Base-by-base conservation (phyloP, 2,329 filamentous ascomycete species). In the Pseudophaeomoniella oleicola region DNA sequence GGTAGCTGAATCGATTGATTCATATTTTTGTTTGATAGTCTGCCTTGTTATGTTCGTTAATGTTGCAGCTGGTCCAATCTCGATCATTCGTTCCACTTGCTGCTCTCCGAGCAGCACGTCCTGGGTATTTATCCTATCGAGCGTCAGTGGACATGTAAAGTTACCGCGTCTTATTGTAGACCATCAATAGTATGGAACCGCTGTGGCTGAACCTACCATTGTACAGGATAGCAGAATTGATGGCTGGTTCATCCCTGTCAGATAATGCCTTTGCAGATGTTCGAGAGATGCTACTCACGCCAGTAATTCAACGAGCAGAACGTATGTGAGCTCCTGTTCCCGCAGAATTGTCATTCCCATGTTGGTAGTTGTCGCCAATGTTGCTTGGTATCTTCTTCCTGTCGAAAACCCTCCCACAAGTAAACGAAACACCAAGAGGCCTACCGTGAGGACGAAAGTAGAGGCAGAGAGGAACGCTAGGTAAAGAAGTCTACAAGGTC, bases 61-160 rank as follows among this genome's bases (percentile, higher is more conserved):
- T 3, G 50, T 57, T 15, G 52, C 45, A 4, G 52, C 46, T 0
- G 59, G 59, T 3, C 59, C 60, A 34, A 62, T 50, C 44, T 63
- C 59, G 32, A 63, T 47, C 18, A 57, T 45, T 11, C 55, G 47
- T 31, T 55, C 46, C 17, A 51, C 50, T 12, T 47, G 40, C 16
- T 42, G 37, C 3, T 50, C 42, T 14, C 31, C 38, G 13, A 55
- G 46, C 9, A 62, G 38, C 12, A 50, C 38, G 37, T 60, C 48
- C 41, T 62, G 59, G 2, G 59, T 60, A 22, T 59, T 51, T 36
- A 60, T 59, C n/a, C n/a, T n/a, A n/a, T n/a, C n/a, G n/a, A n/a
- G n/a, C n/a, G n/a, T n/a, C n/a, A n/a, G n/a, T n/a, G n/a, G n/a
- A n/a, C n/a, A n/a, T n/a, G n/a, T n/a, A n/a, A n/a, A n/a, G n/a